Base-by-base conservation (phyloP, 345 rosid genomes). In the Draba incana region DNA sequence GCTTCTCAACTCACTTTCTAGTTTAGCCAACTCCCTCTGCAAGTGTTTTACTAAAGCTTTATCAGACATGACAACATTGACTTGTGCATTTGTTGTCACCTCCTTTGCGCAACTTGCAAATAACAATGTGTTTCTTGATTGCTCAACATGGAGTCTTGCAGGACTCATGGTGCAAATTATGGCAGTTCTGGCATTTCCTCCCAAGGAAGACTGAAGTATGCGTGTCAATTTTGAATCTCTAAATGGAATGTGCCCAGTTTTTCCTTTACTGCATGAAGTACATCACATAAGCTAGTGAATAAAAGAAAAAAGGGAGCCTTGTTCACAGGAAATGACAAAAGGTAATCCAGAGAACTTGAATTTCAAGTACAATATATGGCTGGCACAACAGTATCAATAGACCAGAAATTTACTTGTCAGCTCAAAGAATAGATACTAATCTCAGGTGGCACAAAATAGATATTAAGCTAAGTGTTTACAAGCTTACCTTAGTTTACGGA, bases 71-170 rank as follows among this genome's bases (percentile, higher is more conserved):
- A 92, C 88, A 39, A 87, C 86, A 71, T 88, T 89, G 68, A 92
- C 90, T 75, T 83, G 97, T 28, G 97, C 98, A 77, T 85, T 88
- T 49, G 92, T 92, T 48, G 87, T 52, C 82, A 92, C 95, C 70
- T 88, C 97, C 77, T 89, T 92, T 16, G 98, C 98, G 78, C 97
- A 89, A 64, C 95, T 88, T 15, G 98, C 98, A 75, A 92, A 92
- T 74, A 92, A 74, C 56, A 92, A 87, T 12, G 95, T 92, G 71
- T 92, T 92, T 74, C 97, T 85, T 39, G 98, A 86, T 66, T 92
- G 97, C 70, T 92, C 98, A 38, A 88, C 95, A 76, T 92, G 96
- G 76, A 68, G 79, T 79, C 92, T 81, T 38, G 92, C 98, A 47
- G 98, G 97, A 81, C 95, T 92, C 88, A 88, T 70, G 13, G 98